Conservation (phyloP, 352 stramenopile genomes). For the Saprolegnia parasitica region DNA sequence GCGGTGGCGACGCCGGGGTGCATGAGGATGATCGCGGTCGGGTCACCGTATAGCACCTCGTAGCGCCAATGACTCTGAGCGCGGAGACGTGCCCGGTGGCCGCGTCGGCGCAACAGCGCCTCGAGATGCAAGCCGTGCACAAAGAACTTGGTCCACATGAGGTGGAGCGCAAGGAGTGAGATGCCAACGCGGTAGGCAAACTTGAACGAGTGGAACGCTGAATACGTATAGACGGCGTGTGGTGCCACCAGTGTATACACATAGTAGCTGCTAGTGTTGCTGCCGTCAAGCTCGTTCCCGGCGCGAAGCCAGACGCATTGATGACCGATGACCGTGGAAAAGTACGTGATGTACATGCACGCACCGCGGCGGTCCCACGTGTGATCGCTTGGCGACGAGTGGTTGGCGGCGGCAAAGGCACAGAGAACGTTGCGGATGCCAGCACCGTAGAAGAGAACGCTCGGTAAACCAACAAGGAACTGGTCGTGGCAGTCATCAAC, state of each 20-base stretch:
- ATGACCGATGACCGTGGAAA: neutral
- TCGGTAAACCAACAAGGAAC: neutral
- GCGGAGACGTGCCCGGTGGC: neutral
- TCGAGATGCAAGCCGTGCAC: neutral
- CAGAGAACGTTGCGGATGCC: neutral
- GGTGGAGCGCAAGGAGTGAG: neutral
- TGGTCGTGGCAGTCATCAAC: neutral
- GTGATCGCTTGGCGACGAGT: neutral
- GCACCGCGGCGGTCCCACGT: neutral
- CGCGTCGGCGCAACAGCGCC: neutral
- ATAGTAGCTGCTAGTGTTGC: neutral
- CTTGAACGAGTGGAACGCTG: neutral
- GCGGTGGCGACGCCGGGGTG: neutral
- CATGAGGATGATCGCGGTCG: constrained; percentile 1
- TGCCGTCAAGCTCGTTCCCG: neutral
- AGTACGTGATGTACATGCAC: neutral
- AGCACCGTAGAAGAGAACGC: neutral
- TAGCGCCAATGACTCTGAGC: neutral
- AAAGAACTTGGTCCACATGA: neutral
- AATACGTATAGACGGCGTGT: neutral
- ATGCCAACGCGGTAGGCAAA: neutral
- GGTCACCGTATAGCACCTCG: neutral
- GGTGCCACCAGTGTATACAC: neutral
- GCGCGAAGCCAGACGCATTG: neutral
- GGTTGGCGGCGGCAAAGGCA: neutral